Evolutionary conservation across 768 basidiomycete genomes (phyloP), one percentile per base, ranked within the genome.

Genomic region (Xerocomellus amylosporus): DNA sequence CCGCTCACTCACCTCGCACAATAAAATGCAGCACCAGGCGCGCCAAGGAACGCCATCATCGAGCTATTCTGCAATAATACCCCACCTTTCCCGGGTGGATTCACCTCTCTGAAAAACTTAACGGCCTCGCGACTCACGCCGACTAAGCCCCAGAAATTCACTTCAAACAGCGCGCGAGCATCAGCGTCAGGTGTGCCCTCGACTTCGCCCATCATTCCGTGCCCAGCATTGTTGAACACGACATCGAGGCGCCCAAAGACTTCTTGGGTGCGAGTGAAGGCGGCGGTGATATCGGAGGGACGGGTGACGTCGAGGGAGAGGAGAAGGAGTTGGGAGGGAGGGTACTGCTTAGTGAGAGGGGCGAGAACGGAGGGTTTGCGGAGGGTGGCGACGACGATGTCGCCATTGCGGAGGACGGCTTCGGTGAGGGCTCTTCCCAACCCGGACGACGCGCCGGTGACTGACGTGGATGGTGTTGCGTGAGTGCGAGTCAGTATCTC

Each of bases 201-300:
- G 24, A 71, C 60, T 44, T 76, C 73, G 9, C 64, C 66, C 2
- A 71, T 26, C 10, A 71, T 39, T 0, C 45, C 60, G 26, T 61
- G 65, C 34, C 58, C 66, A 51, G 77, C 77, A 58, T 79, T 80
- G 63, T 72, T 76, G 64, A 73, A 73, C 5, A 79, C 76, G 48
- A 78, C 73, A 51, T 78, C 77, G 30, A 78, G 62, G 13, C 73
- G 56, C 1, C 74, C 73, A 61, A 77, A 78, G 5, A 56, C 55
- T 12, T 65, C 61, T 37, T 66, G 64, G 3, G 49, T 56, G 3
- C 52, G 59, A 8, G 69, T 68, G 24, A 79, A 79, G 1, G 72
- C 76, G 2, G 58, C 56, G 8, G 42, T 38, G 46, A 78, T 70
- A 1, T 76, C 68, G 5, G 58, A 44, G 3, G 49, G 58, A 4